Conservation (phyloP, 306 rosid species). For the Vachellia pachyceras region DNA sequence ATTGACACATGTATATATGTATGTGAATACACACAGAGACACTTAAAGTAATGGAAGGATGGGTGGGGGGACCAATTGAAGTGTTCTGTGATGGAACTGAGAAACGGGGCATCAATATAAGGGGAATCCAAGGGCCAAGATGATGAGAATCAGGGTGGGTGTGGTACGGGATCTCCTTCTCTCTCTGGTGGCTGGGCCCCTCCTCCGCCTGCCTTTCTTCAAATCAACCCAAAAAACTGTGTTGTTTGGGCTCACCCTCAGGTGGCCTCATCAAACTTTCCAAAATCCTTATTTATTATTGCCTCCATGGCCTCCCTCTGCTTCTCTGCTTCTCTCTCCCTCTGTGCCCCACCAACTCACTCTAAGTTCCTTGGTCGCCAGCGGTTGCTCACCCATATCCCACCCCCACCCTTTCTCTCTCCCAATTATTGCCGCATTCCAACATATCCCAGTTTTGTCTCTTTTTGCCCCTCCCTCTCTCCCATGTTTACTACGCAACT, state of each 20-base stretch:
- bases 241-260: too few species aligned
- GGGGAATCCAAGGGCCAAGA: slow-evolving; percentile 48
- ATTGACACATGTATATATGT: too few species aligned
- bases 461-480: not conserved
- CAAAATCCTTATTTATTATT: slow-evolving; percentile 15
- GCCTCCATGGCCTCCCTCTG: not conserved
- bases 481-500: not conserved
- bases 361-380: not conserved
- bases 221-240: too few species aligned
- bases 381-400: slow-evolving; percentile 8
- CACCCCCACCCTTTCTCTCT: too few species aligned
- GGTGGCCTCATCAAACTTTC: slow-evolving; percentile 26
- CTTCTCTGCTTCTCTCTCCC: not conserved
- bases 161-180: slow-evolving; percentile 14
- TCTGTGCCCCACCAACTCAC: not conserved
- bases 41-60: not conserved
- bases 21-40: too few species aligned
- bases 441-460: not conserved
- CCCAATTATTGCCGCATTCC: not conserved
- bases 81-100: not conserved
- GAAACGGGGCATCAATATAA: not conserved
- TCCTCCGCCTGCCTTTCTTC: slow-evolving; percentile 51
- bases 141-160: too few species aligned
- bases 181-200: slow-evolving; percentile 20
- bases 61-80: slow-evolving; percentile 46